phyloP scores from a whole-genome alignment of 2,329 filamentous ascomycete genomes.

The Cladosporium austrohemisphaericum region DNA sequence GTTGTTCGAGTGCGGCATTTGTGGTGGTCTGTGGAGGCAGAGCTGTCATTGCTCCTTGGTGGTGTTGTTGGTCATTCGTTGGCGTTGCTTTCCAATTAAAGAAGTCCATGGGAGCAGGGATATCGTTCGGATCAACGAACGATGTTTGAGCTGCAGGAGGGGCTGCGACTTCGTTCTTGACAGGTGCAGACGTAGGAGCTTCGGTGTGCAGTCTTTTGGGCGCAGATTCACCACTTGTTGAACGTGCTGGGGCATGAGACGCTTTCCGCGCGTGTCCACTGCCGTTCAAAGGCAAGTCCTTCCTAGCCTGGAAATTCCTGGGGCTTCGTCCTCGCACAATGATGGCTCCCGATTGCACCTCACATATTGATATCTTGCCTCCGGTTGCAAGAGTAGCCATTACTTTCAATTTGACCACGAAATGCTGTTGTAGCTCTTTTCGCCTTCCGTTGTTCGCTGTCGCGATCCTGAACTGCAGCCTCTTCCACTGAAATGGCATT shows the following conservation, averaged over 20 bases:
- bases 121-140: slow-evolving; percentile 38
- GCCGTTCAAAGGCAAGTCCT: slow-evolving; percentile 83
- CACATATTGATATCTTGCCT: slow-evolving; percentile 74
- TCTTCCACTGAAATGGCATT: slow-evolving; percentile 90
- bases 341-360: slow-evolving; percentile 83
- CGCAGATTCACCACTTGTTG: slow-evolving; percentile 26
- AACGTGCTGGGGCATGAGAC: slow-evolving; percentile 24
- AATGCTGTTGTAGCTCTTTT: slow-evolving; percentile 95
- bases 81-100: slow-evolving; percentile 40
- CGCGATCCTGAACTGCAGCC: slow-evolving; percentile 88
- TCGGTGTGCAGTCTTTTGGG: slow-evolving; percentile 25
- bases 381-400: slow-evolving; percentile 79
- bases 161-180: slow-evolving; percentile 31
- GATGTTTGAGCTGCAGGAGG: slow-evolving; percentile 38
- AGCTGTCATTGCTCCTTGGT: slow-evolving; percentile 40
- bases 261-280: slow-evolving; percentile 71
- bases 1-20: slow-evolving; percentile 13
- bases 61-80: slow-evolving; percentile 19
- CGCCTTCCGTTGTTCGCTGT: slow-evolving; percentile 93
- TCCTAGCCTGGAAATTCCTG: slow-evolving; percentile 88
- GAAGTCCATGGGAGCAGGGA: slow-evolving; percentile 40
- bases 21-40: slow-evolving; percentile 34
- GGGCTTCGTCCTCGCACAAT: slow-evolving; percentile 92
- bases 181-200: slow-evolving; percentile 28
- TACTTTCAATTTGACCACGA: slow-evolving; percentile 83